Percentiles rank a stretch among this genome's conserved stretches.
Conservation (phyloP, 345 rosid genomes). For the Physaria fendleri region DNA sequence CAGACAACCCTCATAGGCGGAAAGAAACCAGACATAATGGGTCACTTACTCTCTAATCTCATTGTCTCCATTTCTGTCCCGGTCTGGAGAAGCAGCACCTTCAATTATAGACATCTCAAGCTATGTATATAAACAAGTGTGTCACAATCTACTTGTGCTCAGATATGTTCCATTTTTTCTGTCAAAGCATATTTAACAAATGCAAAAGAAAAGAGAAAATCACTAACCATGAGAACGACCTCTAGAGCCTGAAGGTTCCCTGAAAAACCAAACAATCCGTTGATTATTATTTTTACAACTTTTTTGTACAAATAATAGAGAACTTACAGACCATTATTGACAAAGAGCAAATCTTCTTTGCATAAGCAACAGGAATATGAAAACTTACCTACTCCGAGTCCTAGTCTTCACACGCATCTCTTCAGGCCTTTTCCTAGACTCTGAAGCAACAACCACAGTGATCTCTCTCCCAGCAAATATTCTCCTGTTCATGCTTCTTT, state of each 20-base stretch:
- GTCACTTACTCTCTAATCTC: constrained; percentile 52
- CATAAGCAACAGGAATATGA: not conserved
- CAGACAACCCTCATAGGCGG: not conserved
- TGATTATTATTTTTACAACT: too few relatives aligned
- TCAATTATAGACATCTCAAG: constrained; percentile 20
- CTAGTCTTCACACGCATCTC: constrained; percentile 95
- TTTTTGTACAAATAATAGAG: too few relatives aligned
- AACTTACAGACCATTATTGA: not conserved
- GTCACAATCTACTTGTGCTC: not conserved
- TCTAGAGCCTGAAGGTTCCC: constrained; percentile 61
- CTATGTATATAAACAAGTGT: not conserved
- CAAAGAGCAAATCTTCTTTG: not conserved
- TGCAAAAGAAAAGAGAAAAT: not conserved
- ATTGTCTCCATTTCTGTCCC: constrained; percentile 34
- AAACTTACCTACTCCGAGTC: constrained; percentile 46
- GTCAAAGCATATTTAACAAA: too few relatives aligned
- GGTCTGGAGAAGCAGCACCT: constrained; percentile 30
- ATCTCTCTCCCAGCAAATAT: constrained; percentile 83
- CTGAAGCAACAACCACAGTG: constrained; percentile 87
- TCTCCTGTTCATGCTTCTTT: constrained; percentile 81
- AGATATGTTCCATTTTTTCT: not conserved
- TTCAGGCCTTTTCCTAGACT: constrained; percentile 94
- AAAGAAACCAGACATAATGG: not conserved
- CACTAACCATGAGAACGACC: constrained; percentile 65
- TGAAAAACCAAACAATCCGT: constrained; percentile 35